phyloP scores from a whole-genome alignment of 2,329 filamentous ascomycete genomes.

The Diplodia scrobiculata region DNA sequence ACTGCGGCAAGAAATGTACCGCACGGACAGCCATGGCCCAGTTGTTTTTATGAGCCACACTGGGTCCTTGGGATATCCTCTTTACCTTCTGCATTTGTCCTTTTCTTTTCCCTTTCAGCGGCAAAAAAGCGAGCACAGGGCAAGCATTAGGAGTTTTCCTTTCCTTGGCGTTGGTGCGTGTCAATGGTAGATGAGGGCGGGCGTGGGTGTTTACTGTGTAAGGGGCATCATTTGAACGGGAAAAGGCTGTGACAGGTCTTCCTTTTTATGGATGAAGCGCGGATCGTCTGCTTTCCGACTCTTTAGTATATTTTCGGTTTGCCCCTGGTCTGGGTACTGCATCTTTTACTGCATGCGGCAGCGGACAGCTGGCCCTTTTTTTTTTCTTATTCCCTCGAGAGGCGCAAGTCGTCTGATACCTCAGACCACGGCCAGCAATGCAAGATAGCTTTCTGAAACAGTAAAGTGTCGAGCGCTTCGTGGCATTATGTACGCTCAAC shows the following conservation, averaged over 20 bases:
- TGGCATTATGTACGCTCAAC: neutral
- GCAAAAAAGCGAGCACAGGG: constrained; percentile 17
- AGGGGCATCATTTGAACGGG: neutral
- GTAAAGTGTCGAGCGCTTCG: neutral
- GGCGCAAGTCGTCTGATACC: neutral
- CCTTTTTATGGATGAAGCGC: neutral
- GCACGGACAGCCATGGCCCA: constrained; percentile 46
- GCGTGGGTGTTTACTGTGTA: neutral
- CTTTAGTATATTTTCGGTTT: neutral
- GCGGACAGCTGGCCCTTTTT: neutral
- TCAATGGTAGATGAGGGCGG: neutral
- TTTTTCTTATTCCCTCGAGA: neutral
- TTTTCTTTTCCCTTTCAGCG: neutral
- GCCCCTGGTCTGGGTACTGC: neutral
- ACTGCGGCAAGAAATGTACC: constrained; percentile 45
- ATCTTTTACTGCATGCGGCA: neutral
- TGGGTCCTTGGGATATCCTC: neutral
- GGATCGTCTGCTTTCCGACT: neutral
- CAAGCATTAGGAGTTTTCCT: constrained; percentile 10
- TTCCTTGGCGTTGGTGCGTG: constrained; percentile 1
- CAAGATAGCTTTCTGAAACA: neutral
- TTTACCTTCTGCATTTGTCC: neutral
- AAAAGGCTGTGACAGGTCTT: neutral
- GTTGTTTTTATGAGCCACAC: constrained; percentile 41
- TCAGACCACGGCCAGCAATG: neutral